Evolutionary conservation across 257 asterid species (phyloP).

Genomic region (Petunia secreta): DNA sequence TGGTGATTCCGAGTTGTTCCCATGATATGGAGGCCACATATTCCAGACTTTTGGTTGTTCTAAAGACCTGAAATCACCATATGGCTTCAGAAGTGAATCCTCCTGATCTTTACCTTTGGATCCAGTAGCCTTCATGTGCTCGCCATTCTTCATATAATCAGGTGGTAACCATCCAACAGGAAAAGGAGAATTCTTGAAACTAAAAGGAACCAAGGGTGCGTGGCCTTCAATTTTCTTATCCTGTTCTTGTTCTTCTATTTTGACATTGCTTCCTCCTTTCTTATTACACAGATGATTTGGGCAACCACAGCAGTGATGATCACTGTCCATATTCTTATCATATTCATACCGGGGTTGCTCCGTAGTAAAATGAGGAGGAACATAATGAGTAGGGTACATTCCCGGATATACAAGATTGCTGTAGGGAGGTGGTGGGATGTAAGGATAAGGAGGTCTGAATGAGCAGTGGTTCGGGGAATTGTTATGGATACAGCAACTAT

Average conservation of each 20-base stretch:
- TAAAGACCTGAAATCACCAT: constrained; percentile 10
- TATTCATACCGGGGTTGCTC: constrained; percentile 44
- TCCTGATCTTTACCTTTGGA: background rate
- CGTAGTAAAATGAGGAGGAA: constrained; percentile 36
- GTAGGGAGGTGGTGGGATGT: constrained; percentile 37
- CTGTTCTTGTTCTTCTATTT: constrained; percentile 59
- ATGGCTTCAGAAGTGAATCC: constrained; percentile 28
- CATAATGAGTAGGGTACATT: constrained; percentile 41
- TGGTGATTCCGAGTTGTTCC: constrained; percentile 31
- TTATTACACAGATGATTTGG: constrained; percentile 38
- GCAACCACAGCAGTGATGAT: constrained; percentile 61
- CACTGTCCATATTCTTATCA: constrained; percentile 39
- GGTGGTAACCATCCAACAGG: constrained; percentile 54
- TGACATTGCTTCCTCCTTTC: constrained; percentile 43
- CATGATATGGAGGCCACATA: constrained; percentile 48
- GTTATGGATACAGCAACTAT: constrained; percentile 51
- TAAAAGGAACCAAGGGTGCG: constrained; percentile 42
- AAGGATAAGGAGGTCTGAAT: constrained; percentile 51
- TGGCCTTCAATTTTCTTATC: constrained; percentile 34
- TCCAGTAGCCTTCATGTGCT: constrained; percentile 23
- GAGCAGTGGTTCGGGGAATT: constrained; percentile 35
- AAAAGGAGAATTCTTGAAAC: constrained; percentile 37
- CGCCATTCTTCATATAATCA: constrained; percentile 28
- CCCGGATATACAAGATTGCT: constrained; percentile 34
- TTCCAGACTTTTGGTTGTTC: constrained; percentile 36